Evolutionary conservation across 495 filamentous ascomycete genomes (phyloP), one percentile per base, ranked within the genome.

Genomic region (Zalerion maritima): DNA sequence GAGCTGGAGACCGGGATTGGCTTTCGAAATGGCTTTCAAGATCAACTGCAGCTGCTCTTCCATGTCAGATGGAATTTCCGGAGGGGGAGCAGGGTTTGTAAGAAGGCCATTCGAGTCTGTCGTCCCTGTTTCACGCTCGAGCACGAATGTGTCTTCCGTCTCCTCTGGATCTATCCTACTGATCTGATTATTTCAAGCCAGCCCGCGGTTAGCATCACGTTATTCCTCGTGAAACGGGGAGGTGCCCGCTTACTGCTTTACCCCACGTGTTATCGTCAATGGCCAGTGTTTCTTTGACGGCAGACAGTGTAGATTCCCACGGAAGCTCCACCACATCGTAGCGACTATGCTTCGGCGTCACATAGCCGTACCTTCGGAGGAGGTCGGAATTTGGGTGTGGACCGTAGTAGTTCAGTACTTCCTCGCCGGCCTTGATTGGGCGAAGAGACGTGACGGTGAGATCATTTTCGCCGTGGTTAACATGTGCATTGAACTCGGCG

Each of bases 341-440:
- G 17, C 66, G 52, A 10, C 71, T 57, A 41, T 94, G 89, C 31
- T 75, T 73, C 17, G 62, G 50, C 2, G 83, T 91, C 8, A 87
- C 72, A 40, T 93, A 96, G 5, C 87, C 87, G 41, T 94, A 94
- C 14, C 87, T 62, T 12, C 87, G 67, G 12, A 96, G 67, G 12
- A 94, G 55, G 46, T 94, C 86, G 0, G 77, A 71, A 16, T 74
- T 77, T 2, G 83, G 75, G 14, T 92, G 68, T 18, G 80, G 73
- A 5, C 86, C 87, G 46, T 92, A 93, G 48, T 92, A 86, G 38
- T 93, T 94, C 42, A 92, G 72, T 12, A 94, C 73, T 45, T 93
- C 81, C 29, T 81, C 71, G n/a, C 77, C 78, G 4, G 62, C 58
- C 6, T 42, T 43, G 38, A 94, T 81, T 0, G 65, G 45, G 28